These are phyloP conservation scores for Radiomyces spectabilis DNA, from an alignment of 192 early-diverging fungal species.

Conservation along the genomic window DNA sequence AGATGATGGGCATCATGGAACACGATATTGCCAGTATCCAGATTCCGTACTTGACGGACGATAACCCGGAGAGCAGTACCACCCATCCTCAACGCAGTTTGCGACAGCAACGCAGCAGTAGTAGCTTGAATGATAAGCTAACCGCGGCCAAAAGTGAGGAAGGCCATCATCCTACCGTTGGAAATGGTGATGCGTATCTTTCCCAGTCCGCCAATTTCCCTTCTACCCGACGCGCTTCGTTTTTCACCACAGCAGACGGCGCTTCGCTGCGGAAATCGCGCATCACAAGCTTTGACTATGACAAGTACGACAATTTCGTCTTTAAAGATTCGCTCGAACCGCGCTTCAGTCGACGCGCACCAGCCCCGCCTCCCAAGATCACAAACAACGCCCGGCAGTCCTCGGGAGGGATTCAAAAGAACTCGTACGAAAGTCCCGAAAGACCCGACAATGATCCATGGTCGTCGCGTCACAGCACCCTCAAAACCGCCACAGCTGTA, in stretches of 20 bases:
- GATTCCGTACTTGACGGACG: slow-evolving; percentile 43
- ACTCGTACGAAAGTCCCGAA: slow-evolving; percentile 5
- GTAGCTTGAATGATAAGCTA: slow-evolving; percentile 16
- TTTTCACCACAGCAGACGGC: slow-evolving; percentile 3
- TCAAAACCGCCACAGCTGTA: too few relatives aligned
- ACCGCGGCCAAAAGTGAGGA: not conserved
- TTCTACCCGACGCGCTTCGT: slow-evolving; percentile 5
- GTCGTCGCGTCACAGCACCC: too few relatives aligned
- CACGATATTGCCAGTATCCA: slow-evolving; percentile 46
- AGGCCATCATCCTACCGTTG: not conserved
- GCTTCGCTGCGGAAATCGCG: too few relatives aligned
- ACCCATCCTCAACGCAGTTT: slow-evolving; percentile 1
- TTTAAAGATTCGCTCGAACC: slow-evolving; percentile 20
- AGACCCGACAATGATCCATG: slow-evolving; percentile 5
- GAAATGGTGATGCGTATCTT: slow-evolving; percentile 14
- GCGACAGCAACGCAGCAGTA: slow-evolving; percentile 9
- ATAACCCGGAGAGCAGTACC: slow-evolving; percentile 4
- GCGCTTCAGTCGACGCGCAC: slow-evolving; percentile 11
- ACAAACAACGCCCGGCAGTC: not conserved
- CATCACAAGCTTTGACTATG: too few relatives aligned
- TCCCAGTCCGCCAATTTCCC: slow-evolving; percentile 18
- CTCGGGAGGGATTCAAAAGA: not conserved
- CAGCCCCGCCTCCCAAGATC: not conserved
- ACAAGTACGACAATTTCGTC: slow-evolving; percentile 11
- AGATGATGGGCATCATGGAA: slow-evolving; percentile 74